Conservation (phyloP, 345 rosid species). For the Garcia nutans region DNA sequence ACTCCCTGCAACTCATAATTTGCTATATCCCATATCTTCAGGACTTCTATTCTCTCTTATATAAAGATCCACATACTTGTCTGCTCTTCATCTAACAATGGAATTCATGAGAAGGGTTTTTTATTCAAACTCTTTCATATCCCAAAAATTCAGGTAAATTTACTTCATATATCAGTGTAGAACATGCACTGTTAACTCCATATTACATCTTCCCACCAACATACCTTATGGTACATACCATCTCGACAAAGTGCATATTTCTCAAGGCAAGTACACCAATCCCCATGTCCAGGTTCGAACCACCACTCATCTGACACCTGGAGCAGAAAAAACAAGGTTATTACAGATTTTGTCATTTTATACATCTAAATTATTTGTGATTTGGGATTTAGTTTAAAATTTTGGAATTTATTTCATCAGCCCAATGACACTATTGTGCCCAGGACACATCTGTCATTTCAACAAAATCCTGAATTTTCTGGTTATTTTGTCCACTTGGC, state of each 20-base stretch:
- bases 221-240: conserved; percentile 78
- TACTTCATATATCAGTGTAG: background rate
- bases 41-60: background rate
- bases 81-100: background rate
- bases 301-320: conserved; percentile 84
- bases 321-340: background rate
- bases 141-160: background rate
- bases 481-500: background rate
- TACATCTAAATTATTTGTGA: background rate
- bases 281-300: conserved; percentile 81
- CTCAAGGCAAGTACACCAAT: conserved; percentile 73
- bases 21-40: too few species aligned
- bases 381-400: background rate
- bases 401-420: background rate
- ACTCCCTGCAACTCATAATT: background rate
- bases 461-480: background rate
- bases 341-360: background rate
- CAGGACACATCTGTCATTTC: background rate
- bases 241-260: conserved; percentile 66
- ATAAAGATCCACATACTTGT: background rate
- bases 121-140: background rate
- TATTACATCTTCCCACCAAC: conserved; percentile 9
- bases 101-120: background rate
- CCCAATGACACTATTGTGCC: background rate
- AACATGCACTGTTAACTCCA: conserved; percentile 1